phyloP scores from a whole-genome alignment of 495 filamentous ascomycete genomes.

The Rusavskia elegans region DNA sequence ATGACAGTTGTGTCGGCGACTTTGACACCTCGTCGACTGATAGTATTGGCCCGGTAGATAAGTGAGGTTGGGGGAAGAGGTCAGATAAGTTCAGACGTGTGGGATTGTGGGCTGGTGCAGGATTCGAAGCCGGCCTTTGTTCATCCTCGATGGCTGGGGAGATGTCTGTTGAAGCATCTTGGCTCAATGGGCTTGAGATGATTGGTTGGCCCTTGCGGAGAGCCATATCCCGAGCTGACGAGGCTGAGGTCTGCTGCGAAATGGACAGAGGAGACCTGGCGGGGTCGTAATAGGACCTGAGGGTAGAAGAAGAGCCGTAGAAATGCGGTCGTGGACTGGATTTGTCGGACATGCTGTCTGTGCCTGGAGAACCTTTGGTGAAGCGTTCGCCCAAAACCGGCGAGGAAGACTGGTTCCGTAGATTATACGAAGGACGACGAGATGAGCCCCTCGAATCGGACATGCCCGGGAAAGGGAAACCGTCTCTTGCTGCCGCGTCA shows the following conservation, averaged over 20 bases:
- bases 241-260: constrained; percentile 16
- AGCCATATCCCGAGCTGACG: constrained; percentile 13
- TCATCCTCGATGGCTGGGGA: neutral
- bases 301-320: constrained; percentile 5
- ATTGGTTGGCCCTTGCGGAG: constrained; percentile 9
- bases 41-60: neutral
- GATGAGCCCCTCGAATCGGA: neutral
- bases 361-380: constrained; percentile 1
- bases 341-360: constrained; percentile 1
- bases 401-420: constrained; percentile 11
- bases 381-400: constrained; percentile 10
- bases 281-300: constrained; percentile 10
- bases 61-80: neutral
- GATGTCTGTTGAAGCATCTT: neutral
- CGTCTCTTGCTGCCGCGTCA: constrained; percentile 3
- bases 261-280: constrained; percentile 11
- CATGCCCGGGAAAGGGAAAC: constrained; percentile 10
- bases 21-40: neutral
- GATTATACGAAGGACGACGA: neutral
- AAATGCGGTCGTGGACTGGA: constrained; percentile 6
- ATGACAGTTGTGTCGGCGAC: neutral
- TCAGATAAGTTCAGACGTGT: neutral
- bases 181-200: constrained; percentile 3
- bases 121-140: neutral
- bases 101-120: neutral